Percentiles rank a stretch among this genome's conserved stretches.
Conservation (phyloP, 202 grass and related monocot genomes). For the Schoenoplectus triqueter region DNA sequence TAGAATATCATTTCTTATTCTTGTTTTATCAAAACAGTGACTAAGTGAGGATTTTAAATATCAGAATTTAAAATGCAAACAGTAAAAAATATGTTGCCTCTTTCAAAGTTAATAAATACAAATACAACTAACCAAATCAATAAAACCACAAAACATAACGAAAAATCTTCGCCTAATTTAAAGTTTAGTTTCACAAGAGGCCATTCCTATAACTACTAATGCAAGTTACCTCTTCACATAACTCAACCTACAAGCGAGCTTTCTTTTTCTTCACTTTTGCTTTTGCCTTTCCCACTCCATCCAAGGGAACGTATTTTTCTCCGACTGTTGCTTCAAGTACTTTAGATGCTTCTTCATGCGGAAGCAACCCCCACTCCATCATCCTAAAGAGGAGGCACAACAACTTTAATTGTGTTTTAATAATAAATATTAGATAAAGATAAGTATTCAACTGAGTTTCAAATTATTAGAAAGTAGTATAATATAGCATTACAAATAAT, state of each 20-base stretch:
- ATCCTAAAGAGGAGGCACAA: constrained; percentile 28
- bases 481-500: neutral
- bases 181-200: neutral
- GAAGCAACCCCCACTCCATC: constrained; percentile 41
- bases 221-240: neutral
- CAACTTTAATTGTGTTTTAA: constrained; percentile 5
- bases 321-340: neutral
- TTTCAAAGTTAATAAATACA: neutral
- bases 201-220: neutral
- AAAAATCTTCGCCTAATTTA: neutral
- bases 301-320: constrained; percentile 2
- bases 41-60: constrained; percentile 5
- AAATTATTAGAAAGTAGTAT: neutral
- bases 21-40: neutral
- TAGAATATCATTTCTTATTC: neutral
- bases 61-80: neutral
- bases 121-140: constrained; percentile 13
- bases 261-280: constrained; percentile 27
- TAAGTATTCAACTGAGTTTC: too few species aligned
- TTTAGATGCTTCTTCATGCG: neutral
- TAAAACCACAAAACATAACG: neutral
- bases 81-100: neutral
- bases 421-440: neutral
- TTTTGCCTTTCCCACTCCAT: neutral
- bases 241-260: neutral